Evolutionary conservation across 2,329 filamentous ascomycete species (phyloP).

Genomic region (Colletotrichum chlorophyti): DNA sequence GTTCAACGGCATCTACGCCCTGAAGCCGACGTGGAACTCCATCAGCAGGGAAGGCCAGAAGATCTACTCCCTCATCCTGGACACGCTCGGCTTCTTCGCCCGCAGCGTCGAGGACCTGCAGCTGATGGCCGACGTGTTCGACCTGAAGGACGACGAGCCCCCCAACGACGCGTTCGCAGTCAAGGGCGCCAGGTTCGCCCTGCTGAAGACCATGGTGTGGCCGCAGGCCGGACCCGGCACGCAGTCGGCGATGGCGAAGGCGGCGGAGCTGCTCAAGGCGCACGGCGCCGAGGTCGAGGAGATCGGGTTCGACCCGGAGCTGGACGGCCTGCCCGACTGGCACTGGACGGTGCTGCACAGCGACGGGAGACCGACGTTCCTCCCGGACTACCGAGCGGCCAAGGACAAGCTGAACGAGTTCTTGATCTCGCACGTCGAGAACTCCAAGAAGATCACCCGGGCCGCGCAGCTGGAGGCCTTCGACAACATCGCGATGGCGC

Average conservation of each 20-base stretch:
- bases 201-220: conserved; percentile 62
- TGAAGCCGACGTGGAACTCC: conserved; percentile 72
- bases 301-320: conserved; percentile 56
- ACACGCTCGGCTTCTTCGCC: conserved; percentile 68
- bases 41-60: conserved; percentile 68
- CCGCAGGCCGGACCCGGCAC: conserved; percentile 52
- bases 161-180: conserved; percentile 41
- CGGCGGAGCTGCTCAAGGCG: conserved; percentile 43
- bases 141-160: conserved; percentile 56
- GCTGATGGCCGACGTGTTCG: conserved; percentile 60
- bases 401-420: conserved; percentile 53
- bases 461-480: conserved; percentile 58
- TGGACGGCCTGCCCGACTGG: conserved; percentile 57
- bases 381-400: conserved; percentile 57
- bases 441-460: conserved; percentile 47
- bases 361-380: conserved; percentile 61
- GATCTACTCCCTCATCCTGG: conserved; percentile 63
- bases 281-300: conserved; percentile 64
- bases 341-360: conserved; percentile 55
- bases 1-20: conserved; percentile 68
- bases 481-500: conserved; percentile 55
- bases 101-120: conserved; percentile 65
- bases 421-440: conserved; percentile 59
- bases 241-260: conserved; percentile 47
- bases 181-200: conserved; percentile 57